Evolutionary conservation across 805 yeast genomes (phyloP).

Genomic region (Saccharomycopsis capsularis): DNA sequence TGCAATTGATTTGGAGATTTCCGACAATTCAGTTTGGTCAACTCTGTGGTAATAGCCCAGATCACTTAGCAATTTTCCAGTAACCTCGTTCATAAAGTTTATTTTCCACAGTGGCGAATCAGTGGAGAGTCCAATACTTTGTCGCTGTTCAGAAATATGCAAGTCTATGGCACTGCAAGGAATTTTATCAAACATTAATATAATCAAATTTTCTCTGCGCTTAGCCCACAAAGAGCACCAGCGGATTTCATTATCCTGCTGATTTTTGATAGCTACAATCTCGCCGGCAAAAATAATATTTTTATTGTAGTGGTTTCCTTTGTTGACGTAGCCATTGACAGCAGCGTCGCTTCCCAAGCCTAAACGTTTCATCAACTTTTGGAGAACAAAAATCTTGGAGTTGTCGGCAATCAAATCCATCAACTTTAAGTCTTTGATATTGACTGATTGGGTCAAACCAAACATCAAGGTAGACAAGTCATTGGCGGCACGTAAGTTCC

Average conservation of each 20-base stretch:
- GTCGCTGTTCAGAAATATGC: slow-evolving; percentile 29
- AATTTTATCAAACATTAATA: slow-evolving; percentile 84
- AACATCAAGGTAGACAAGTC: slow-evolving; percentile 84
- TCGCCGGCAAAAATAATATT: slow-evolving; percentile 74
- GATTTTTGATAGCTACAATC: slow-evolving; percentile 61
- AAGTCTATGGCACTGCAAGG: slow-evolving; percentile 63
- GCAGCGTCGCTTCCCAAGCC: neutral
- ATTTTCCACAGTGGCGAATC: slow-evolving; percentile 22
- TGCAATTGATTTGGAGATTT: slow-evolving; percentile 13
- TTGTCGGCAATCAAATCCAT: slow-evolving; percentile 75
- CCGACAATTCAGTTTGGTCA: slow-evolving; percentile 21
- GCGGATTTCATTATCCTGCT: slow-evolving; percentile 46
- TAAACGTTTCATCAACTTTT: slow-evolving; percentile 35
- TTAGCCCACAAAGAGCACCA: slow-evolving; percentile 94
- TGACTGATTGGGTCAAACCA: slow-evolving; percentile 55
- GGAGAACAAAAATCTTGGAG: slow-evolving; percentile 61
- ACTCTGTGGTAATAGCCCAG: slow-evolving; percentile 7
- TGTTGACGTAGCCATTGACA: slow-evolving; percentile 22
- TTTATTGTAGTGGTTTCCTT: slow-evolving; percentile 24
- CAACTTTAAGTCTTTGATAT: slow-evolving; percentile 51
- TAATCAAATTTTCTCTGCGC: slow-evolving; percentile 57
- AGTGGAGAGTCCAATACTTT: neutral
- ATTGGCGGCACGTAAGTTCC: slow-evolving; percentile 77
- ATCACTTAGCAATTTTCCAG: slow-evolving; percentile 17
- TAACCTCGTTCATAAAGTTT: slow-evolving; percentile 22